Percentiles rank a stretch among this genome's conserved stretches.
These are phyloP conservation scores for Huntiella bhutanensis DNA, from an alignment of 2,329 filamentous ascomycete genomes.

Conservation along the genomic window DNA sequence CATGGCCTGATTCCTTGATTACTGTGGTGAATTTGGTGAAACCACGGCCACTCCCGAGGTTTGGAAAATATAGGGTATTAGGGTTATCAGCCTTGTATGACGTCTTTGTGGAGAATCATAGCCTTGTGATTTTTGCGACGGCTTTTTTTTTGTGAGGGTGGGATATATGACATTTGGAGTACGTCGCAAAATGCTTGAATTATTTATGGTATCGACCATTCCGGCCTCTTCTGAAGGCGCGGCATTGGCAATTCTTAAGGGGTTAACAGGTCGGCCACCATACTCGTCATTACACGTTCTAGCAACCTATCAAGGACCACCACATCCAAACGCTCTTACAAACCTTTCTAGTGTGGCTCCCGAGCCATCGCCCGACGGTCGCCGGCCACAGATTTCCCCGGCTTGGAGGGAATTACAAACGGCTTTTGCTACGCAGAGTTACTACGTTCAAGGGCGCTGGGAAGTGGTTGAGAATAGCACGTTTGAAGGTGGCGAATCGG, in stretches of 20 bases:
- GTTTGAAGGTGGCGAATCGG: conserved; percentile 19
- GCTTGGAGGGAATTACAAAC: conserved; percentile 36
- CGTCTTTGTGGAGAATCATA: too few relatives aligned
- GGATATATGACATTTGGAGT: background rate
- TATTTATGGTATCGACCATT: conserved; percentile 38
- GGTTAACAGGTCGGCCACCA: conserved; percentile 36
- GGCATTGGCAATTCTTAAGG: conserved; percentile 34
- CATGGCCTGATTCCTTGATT: too few relatives aligned
- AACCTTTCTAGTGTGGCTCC: conserved; percentile 18
- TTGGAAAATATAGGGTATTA: too few relatives aligned
- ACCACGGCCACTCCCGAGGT: too few relatives aligned
- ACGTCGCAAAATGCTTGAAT: conserved; percentile 30
- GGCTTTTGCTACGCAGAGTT: conserved; percentile 36
- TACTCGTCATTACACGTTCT: conserved; percentile 15
- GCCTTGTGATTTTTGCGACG: too few relatives aligned
- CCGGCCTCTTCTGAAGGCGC: conserved; percentile 28
- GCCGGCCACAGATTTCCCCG: conserved; percentile 18
- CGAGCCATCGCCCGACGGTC: conserved; percentile 15
- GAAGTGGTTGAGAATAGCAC: conserved; percentile 20
- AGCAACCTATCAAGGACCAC: conserved; percentile 26
- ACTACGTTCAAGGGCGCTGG: conserved; percentile 35
- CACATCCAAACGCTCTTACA: conserved; percentile 26
- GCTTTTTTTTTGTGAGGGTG: too few relatives aligned
- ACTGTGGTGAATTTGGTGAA: too few relatives aligned
- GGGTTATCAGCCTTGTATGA: too few relatives aligned